Percentiles rank a stretch among this genome's conserved stretches.
Conservation (phyloP, 83 land plant species). For the Picea mariana region DNA sequence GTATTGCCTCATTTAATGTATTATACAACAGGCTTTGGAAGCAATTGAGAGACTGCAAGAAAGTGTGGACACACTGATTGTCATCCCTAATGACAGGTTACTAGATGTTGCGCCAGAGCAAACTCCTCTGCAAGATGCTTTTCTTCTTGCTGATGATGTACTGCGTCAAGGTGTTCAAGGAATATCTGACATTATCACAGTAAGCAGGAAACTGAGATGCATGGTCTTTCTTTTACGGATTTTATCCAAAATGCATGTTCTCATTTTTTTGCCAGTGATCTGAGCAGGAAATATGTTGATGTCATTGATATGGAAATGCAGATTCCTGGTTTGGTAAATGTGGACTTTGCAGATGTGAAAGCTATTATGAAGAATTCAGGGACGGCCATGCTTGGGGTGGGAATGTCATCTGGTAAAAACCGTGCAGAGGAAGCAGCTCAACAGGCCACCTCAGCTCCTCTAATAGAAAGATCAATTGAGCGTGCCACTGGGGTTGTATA, state of each 20-base stretch:
- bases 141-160: constrained; percentile 93
- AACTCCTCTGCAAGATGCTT: constrained; percentile 90
- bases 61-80: constrained; percentile 89
- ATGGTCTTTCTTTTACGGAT: too few relatives aligned
- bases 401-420: constrained; percentile 77
- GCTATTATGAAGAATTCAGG: constrained; percentile 85
- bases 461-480: constrained; percentile 83
- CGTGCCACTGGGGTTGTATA: constrained; percentile 91
- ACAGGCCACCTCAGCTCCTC: constrained; percentile 88
- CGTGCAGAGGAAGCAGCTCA: constrained; percentile 91
- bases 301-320: constrained; percentile 26
- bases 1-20: too few relatives aligned
- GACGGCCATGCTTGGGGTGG: constrained; percentile 87
- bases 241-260: background rate
- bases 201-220: constrained; percentile 22
- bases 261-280: too few relatives aligned
- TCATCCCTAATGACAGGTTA: constrained; percentile 90
- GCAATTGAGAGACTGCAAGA: constrained; percentile 82
- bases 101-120: constrained; percentile 76
- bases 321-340: constrained; percentile 94
- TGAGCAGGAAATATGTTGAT: too few relatives aligned
- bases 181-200: constrained; percentile 93
- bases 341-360: constrained; percentile 88
- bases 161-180: constrained; percentile 96
- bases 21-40: constrained; percentile 61